phyloP scores from a whole-genome alignment of 805 yeast genomes.

The Myxozyma udenii region DNA sequence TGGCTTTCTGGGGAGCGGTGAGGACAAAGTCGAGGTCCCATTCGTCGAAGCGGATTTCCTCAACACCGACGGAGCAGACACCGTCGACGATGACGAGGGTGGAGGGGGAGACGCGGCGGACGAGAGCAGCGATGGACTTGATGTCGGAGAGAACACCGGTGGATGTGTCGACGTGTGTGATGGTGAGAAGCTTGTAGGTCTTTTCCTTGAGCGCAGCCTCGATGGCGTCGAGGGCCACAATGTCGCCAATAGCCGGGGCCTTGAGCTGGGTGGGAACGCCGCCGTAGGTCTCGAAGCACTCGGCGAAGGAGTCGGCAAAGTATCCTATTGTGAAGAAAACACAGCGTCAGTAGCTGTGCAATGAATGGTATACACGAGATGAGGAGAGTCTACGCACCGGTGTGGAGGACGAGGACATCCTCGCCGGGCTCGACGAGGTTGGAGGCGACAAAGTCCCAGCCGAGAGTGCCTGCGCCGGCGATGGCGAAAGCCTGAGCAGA shows the following conservation, averaged over 20 bases:
- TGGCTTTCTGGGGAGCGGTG: slow-evolving; percentile 93
- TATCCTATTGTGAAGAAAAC: no score
- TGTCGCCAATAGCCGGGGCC: slow-evolving; percentile 72
- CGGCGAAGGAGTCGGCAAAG: slow-evolving; percentile 53
- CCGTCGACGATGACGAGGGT: slow-evolving; percentile 86
- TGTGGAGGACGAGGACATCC: slow-evolving; percentile 73
- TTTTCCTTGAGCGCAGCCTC: slow-evolving; percentile 53
- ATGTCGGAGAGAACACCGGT: slow-evolving; percentile 87
- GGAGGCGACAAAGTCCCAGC: slow-evolving; percentile 88
- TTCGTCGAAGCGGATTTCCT: slow-evolving; percentile 73
- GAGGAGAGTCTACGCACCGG: no score
- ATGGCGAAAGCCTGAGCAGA: slow-evolving; percentile 77
- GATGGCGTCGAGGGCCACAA: slow-evolving; percentile 55
- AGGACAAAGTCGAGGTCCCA: slow-evolving; percentile 89
- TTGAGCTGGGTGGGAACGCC: slow-evolving; percentile 69
- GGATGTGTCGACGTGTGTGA: slow-evolving; percentile 95
- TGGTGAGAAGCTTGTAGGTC: slow-evolving; percentile 66
- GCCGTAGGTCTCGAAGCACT: slow-evolving; percentile 67
- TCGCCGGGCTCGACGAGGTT: slow-evolving; percentile 67
- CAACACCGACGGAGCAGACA: slow-evolving; percentile 92
- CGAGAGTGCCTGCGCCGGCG: slow-evolving; percentile 90
- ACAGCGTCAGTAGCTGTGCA: not conserved
- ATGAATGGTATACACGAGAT: not conserved
- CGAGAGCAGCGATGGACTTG: slow-evolving; percentile 56
- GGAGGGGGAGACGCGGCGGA: slow-evolving; percentile 66